A percentile compares a stretch with the other conserved stretches of the same genome.
Evolutionary conservation across 805 yeast genomes (phyloP).

Genomic region (Hanseniaspora clermontiae): DNA sequence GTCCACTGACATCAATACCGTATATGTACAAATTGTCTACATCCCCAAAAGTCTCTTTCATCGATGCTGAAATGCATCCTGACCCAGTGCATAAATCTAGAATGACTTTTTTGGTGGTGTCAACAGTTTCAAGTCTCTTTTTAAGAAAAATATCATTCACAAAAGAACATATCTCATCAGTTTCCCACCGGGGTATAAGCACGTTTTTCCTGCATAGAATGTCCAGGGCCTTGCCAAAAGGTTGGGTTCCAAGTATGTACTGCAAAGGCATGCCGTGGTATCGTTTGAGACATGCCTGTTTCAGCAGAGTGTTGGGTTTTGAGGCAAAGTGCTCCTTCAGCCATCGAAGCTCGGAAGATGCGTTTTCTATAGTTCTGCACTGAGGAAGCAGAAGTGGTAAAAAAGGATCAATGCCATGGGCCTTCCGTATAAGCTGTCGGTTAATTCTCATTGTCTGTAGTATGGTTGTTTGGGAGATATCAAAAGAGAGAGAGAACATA

Average conservation of each 20-base stretch:
- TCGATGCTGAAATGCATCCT: slow-evolving; percentile 65
- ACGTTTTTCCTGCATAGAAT: slow-evolving; percentile 52
- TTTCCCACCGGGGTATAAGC: slow-evolving; percentile 86
- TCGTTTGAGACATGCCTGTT: slow-evolving; percentile 42
- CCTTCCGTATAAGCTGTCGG: slow-evolving; percentile 16
- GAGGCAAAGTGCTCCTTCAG: slow-evolving; percentile 8
- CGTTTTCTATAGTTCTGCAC: slow-evolving; percentile 20
- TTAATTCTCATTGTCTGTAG: slow-evolving; percentile 18
- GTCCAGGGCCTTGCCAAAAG: slow-evolving; percentile 57
- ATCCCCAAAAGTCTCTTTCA: slow-evolving; percentile 21
- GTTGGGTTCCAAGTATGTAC: slow-evolving; percentile 74
- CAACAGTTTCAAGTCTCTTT: slow-evolving; percentile 12
- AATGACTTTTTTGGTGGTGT: slow-evolving; percentile 19
- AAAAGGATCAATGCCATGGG: slow-evolving; percentile 15
- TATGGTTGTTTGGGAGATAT: no score
- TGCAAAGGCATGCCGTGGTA: slow-evolving; percentile 57
- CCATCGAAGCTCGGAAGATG: slow-evolving; percentile 24
- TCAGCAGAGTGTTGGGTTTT: slow-evolving; percentile 18
- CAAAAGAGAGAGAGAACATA: no score
- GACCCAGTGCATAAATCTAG: slow-evolving; percentile 78
- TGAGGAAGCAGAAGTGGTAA: slow-evolving; percentile 24
- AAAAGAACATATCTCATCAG: slow-evolving; percentile 69
- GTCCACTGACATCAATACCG: slow-evolving; percentile 42
- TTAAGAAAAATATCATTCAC: slow-evolving; percentile 27
- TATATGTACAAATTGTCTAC: not conserved